These are phyloP conservation scores for Diplodia mutila DNA, from an alignment of 2,329 filamentous ascomycete genomes.

Conservation along the genomic window DNA sequence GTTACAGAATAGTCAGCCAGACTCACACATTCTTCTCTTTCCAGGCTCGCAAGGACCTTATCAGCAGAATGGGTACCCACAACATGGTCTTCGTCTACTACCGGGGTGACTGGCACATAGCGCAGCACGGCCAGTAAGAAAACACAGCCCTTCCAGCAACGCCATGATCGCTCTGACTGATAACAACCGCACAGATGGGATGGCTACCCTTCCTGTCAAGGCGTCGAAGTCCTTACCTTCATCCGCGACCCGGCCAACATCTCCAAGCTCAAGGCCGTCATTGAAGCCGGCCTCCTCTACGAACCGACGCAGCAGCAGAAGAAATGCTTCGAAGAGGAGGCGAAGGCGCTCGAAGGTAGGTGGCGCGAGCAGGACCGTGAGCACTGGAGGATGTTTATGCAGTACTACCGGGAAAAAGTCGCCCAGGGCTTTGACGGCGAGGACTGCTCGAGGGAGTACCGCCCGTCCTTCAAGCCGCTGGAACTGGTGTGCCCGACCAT, in stretches of 20 bases:
- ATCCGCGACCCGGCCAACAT: constrained; percentile 31
- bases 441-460: too few relatives aligned
- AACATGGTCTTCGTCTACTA: too few relatives aligned
- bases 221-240: constrained; percentile 32
- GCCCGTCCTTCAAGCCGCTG: background rate
- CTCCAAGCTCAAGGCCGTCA: constrained; percentile 30
- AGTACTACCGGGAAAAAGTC: too few relatives aligned
- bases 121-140: constrained; percentile 33
- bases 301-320: constrained; percentile 21
- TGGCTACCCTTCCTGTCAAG: constrained; percentile 35
- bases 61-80: too few relatives aligned
- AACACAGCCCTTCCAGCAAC: background rate
- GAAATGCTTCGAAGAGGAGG: background rate
- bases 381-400: too few relatives aligned
- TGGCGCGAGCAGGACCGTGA: too few relatives aligned
- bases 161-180: background rate
- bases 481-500: background rate
- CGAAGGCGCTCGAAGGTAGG: background rate
- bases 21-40: too few relatives aligned
- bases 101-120: constrained; percentile 27
- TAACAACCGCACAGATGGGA: constrained; percentile 28
- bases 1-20: too few relatives aligned
- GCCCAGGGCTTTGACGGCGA: too few relatives aligned
- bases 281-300: constrained; percentile 28
- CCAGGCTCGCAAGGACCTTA: too few relatives aligned